A percentile compares a stretch with the other conserved stretches of the same genome.
Evolutionary conservation across 2,329 filamentous ascomycete genomes (phyloP).

Genomic region (Sclerotiophoma versabilis): DNA sequence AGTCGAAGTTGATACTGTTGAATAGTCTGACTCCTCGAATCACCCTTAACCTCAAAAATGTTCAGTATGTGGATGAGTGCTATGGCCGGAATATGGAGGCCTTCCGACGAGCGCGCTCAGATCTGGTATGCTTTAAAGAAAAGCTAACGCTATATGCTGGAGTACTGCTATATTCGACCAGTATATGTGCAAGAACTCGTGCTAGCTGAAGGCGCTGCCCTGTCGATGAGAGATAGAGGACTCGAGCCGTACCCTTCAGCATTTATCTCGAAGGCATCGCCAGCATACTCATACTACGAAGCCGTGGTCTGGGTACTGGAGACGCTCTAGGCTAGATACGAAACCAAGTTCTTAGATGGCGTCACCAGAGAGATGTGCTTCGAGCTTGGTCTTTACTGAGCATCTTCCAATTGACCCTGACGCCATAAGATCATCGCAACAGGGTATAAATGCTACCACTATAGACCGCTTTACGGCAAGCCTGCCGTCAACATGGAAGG

Average conservation of each 20-base stretch:
- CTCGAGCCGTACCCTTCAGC: constrained; percentile 16
- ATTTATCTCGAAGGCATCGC: constrained; percentile 17
- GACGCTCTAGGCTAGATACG: background rate
- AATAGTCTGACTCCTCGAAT: constrained; percentile 19
- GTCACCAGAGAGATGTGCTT: constrained; percentile 4
- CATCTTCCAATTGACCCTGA: background rate
- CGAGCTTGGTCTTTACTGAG: constrained; percentile 13
- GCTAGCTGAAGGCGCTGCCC: background rate
- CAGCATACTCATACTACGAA: constrained; percentile 9
- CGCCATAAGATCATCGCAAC: background rate
- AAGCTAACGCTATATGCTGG: constrained; percentile 13
- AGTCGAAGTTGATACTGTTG: constrained; percentile 12
- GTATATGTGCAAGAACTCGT: background rate
- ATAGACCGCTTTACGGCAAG: background rate
- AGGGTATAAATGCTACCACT: background rate
- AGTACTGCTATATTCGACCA: constrained; percentile 10
- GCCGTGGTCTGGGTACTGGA: background rate
- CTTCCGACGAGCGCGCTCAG: constrained; percentile 9
- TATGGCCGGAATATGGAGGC: constrained; percentile 14
- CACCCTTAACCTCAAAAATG: constrained; percentile 10
- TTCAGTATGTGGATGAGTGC: constrained; percentile 5
- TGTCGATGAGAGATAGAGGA: constrained; percentile 14
- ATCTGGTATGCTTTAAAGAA: constrained; percentile 1
- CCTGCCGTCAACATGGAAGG: background rate
- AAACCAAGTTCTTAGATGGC: background rate